Evolutionary conservation across 352 stramenopile genomes (phyloP), one percentile per base, ranked within the genome.

Genomic region (Phytophthora capsici): DNA sequence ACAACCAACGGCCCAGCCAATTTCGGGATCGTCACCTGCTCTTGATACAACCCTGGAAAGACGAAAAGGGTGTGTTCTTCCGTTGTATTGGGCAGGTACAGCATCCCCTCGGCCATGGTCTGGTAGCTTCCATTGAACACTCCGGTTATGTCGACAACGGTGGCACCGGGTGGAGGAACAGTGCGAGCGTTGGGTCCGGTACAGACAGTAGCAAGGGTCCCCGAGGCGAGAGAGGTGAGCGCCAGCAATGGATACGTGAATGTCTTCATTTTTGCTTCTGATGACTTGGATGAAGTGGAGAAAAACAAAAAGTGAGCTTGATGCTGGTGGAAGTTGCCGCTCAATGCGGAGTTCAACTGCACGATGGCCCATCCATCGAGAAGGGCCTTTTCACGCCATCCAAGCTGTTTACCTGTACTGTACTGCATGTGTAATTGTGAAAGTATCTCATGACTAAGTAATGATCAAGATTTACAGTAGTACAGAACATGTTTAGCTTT

Each of bases 51-150:
- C 8, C 63, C 63, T 1, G 63, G 63, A 17, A 57, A 53, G 8
- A 71, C 13, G 26, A 71, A 71, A 10, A 71, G 20, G 3, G 34
- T 67, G 26, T 61, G 49, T 12, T 60, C 50, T 13, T 30, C 32
- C 5, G 45, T 61, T 14, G 23, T 50, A 23, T 60, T 67, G 6
- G 36, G 20, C 12, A 62, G 9, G 4, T 48, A 22, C 7, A 26
- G n/a, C 3, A 62, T 22, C 12, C 50, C 59, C 7, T 62, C 41
- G 3, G 44, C 22, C 17, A 67, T 32, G n/a, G 59, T 67, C 13
- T 36, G 25, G 30, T 37, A 49, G 44, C 59, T 67, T 4, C 43
- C 43, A 4, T 36, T 25, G 19, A 62, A 48, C 2, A 19, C 6
- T 6, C 41, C 59, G 16, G 59, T 51, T n/a, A 28, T 25, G 19